A percentile compares a stretch with the other conserved stretches of the same genome.
phyloP scores from a whole-genome alignment of 2,329 filamentous ascomycete genomes.

The Fusarium denticulatum region DNA sequence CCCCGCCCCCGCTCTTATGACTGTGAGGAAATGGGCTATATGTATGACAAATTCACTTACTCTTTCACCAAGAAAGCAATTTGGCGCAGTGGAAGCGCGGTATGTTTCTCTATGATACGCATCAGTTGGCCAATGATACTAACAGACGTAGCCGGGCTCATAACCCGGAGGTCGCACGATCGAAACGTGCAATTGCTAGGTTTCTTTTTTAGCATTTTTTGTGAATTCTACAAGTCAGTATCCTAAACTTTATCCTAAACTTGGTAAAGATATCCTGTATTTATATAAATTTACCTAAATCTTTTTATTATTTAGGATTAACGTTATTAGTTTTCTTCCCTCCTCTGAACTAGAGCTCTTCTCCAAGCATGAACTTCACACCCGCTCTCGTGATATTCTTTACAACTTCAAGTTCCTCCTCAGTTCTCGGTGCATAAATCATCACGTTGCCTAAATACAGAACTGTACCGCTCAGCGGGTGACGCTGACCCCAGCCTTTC shows the following conservation, averaged over 20 bases:
- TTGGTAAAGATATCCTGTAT: no score
- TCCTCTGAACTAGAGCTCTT: not conserved
- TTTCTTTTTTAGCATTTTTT: not conserved
- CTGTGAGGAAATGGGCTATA: not conserved
- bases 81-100: not conserved
- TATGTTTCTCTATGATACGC: not conserved
- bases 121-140: not conserved
- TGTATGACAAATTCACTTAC: not conserved
- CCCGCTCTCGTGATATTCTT: slow-evolving; percentile 15
- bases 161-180: not conserved
- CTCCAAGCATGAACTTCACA: slow-evolving; percentile 18
- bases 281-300: no score
- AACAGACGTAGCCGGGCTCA: not conserved
- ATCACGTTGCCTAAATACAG: slow-evolving; percentile 28
- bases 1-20: not conserved
- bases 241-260: no score
- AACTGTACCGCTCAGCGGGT: slow-evolving; percentile 20
- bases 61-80: not conserved
- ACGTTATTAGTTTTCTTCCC: no score
- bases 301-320: no score
- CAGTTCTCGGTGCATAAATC: slow-evolving; percentile 26
- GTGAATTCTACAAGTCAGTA: not conserved
- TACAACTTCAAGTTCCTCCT: slow-evolving; percentile 15
- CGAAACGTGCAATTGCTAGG: not conserved
- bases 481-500: slow-evolving; percentile 27